Evolutionary conservation across 139 green algal genomes (phyloP).

Genomic region (Mychonastes homosphaera): DNA sequence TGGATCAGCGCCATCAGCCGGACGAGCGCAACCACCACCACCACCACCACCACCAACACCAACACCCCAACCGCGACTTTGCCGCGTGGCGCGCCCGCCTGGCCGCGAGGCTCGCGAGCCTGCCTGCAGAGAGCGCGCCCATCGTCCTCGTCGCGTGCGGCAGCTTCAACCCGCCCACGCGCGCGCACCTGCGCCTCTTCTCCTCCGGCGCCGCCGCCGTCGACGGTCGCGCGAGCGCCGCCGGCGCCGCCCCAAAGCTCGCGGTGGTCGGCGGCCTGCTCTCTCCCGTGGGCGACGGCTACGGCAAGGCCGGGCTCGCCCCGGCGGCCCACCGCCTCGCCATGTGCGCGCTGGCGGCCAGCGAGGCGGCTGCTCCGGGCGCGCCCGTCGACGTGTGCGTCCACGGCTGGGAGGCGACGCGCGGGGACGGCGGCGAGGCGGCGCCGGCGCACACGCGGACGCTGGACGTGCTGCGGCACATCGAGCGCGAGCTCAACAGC

Average conservation of each 20-base stretch:
- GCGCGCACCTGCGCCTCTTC: conserved; percentile 75
- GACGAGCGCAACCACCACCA: too few relatives aligned
- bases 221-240: too few relatives aligned
- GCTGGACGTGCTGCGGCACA: conserved; percentile 44
- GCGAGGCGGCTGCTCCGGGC: conserved; percentile 4
- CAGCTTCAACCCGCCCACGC: conserved; percentile 82
- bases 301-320: conserved; percentile 59
- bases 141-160: conserved; percentile 71
- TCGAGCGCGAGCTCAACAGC: conserved; percentile 25
- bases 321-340: conserved; percentile 42
- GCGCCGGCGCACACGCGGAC: conserved; percentile 53
- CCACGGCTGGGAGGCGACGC: conserved; percentile 60
- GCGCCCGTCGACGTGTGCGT: conserved; percentile 48
- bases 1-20: too few relatives aligned
- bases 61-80: too few relatives aligned
- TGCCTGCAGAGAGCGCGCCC: too few relatives aligned
- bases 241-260: too few relatives aligned
- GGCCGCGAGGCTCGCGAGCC: too few relatives aligned
- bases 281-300: conserved; percentile 67
- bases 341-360: conserved; percentile 53
- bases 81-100: too few relatives aligned
- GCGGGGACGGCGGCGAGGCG: too few relatives aligned
- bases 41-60: too few relatives aligned
- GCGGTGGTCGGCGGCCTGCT: conserved; percentile 73
- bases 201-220: too few relatives aligned